Evolutionary conservation across 768 basidiomycete genomes (phyloP).

Genomic region (Xerocomellus amylosporus): DNA sequence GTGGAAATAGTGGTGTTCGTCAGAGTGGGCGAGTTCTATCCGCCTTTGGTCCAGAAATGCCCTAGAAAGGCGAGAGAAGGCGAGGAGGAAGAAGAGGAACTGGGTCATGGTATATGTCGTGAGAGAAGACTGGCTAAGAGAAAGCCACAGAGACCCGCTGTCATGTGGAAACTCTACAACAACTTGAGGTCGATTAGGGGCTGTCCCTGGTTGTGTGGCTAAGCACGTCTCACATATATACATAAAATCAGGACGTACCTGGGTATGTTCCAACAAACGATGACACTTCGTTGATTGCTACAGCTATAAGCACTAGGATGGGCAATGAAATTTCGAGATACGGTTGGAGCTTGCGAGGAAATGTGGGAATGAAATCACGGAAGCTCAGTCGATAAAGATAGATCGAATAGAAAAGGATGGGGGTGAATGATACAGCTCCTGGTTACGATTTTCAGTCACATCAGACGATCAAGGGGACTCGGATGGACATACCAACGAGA

Average conservation of each 20-base stretch:
- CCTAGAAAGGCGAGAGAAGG: slow-evolving; percentile 54
- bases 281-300: slow-evolving; percentile 55
- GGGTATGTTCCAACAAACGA: slow-evolving; percentile 62
- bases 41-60: slow-evolving; percentile 50
- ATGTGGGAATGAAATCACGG: slow-evolving; percentile 46
- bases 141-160: slow-evolving; percentile 44
- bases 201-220: slow-evolving; percentile 7
- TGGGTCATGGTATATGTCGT: slow-evolving; percentile 58
- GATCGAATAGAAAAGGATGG: slow-evolving; percentile 59
- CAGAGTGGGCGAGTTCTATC: slow-evolving; percentile 45
- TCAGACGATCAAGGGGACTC: background rate
- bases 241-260: slow-evolving; percentile 38
- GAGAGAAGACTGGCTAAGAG: slow-evolving; percentile 60
- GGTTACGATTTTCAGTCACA: background rate
- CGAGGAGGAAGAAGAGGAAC: slow-evolving; percentile 53
- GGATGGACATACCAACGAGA: slow-evolving; percentile 50
- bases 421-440: slow-evolving; percentile 59
- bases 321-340: slow-evolving; percentile 46
- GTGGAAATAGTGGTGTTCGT: slow-evolving; percentile 48
- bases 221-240: background rate
- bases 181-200: slow-evolving; percentile 18
- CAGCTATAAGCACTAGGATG: slow-evolving; percentile 52
- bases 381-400: slow-evolving; percentile 61
- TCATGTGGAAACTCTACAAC: slow-evolving; percentile 45
- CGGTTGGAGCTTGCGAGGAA: slow-evolving; percentile 50